Base-by-base conservation (phyloP, 2,329 filamentous ascomycete genomes). In the Cladosporium sp. region DNA sequence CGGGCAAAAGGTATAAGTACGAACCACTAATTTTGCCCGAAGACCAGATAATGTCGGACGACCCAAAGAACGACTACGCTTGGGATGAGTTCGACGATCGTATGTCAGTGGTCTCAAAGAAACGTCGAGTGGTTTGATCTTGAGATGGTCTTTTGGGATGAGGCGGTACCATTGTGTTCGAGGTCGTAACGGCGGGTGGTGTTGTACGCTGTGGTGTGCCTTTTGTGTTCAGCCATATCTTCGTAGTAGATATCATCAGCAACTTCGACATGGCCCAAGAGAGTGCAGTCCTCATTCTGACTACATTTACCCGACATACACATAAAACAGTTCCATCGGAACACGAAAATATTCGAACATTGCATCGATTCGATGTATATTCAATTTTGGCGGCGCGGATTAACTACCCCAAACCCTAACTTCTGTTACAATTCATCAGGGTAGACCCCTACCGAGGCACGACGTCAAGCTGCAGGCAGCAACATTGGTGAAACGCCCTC, bases 391-490 rank as follows among this genome's bases (percentile, higher is more conserved):
- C 28, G 6, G 28, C 28, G 28, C 28, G 6, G 28, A 30, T 30
- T 30, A 6, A 30, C 28, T 18, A 41, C 41, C 41, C 41, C n/a
- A 47, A 47, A 24, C 41, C 41, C n/a, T 47, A 47, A 21, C 28
- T 30, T 30, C 28, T 11, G 2, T 14, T 1, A 2, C 2, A 2
- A 15, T n/a, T 12, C 1, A 21, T 4, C 21, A 47, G 41, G 41
- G 41, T 47, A 47, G 41, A 47, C n/a, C 41, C n/a, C n/a, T 47
- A n/a, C 41, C 41, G 41, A 47, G 41, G 41, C 41, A n/a, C n/a
- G 36, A 58, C 55, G 55, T 58, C 55, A 38, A 8, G 34, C 30
- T 26, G 55, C 55, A 58, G 55, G 55, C 55, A 58, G 55, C 55
- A 58, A 38, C 12, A 36, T 36, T 36, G 34, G 34, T 36, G 55